Evolutionary conservation across 2,329 filamentous ascomycete species (phyloP), one percentile per base, ranked within the genome.

Genomic region (Berkeleyomyces rouxiae): DNA sequence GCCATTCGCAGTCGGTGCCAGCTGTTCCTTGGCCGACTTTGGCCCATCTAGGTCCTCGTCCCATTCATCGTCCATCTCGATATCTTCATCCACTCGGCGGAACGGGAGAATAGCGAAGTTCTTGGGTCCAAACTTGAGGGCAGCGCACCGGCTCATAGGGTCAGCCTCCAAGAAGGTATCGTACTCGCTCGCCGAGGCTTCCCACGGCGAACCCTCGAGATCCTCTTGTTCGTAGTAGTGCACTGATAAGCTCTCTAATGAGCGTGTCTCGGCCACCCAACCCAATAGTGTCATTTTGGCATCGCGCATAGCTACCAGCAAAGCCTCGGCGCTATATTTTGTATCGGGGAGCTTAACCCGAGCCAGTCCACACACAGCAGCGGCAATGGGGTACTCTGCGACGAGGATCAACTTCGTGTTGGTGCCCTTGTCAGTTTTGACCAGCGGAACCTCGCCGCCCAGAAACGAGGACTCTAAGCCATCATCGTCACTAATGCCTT

Each of bases 171-270:
- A 77, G 69, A 88, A 87, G 72, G 87, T 96, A 72, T 84, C 81
- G 71, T 86, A 90, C 66, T 87, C 82, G 71, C 82, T 83, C 69
- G 95, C 76, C 62, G 86, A 82, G 61, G 86, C 81, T 59, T 87
- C 84, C 86, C 90, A 96, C 0, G 92, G 91, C 66, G 83, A 87
- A 61, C 86, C 84, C 67, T 87, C 83, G 66, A 92, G 78, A 71
- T 96, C 91, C 70, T 96, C 91, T 72, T 93, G 88, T 73, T 99
- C 93, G 75, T 97, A 99, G 78, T 91, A 97, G 76, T 99, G 93
- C 69, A 99, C 92, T 60, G 92, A 97, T 66, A 93, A 83, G 61
- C 92, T 97, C 68, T 86, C 85, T 68, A 97, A 84, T 60, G 82
- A 82, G 73, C 88, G 80, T 67, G 83, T 84, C 71, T 87, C 83